Evolutionary conservation across 305 asterid genomes (phyloP).

Genomic region (Solanum hybrid): DNA sequence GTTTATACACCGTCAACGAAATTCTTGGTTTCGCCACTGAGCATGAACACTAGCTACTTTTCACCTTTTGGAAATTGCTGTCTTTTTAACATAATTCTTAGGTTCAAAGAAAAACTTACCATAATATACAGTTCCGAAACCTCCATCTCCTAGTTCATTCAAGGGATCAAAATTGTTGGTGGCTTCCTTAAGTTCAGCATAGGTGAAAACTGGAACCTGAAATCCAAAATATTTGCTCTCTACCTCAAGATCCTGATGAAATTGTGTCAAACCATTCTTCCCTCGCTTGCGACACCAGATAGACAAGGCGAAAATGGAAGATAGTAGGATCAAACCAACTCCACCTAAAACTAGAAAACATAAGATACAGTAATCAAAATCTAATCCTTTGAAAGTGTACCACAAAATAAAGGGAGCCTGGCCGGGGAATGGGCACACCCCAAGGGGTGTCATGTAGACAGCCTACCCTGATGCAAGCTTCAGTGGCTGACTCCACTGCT

Average conservation of each 20-base stretch:
- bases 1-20: not conserved
- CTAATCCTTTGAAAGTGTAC: not conserved
- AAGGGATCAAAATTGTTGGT: conserved; percentile 37
- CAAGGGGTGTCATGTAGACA: not conserved
- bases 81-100: not conserved
- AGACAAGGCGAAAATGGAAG: not conserved
- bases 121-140: conserved; percentile 49
- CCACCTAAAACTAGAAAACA: not conserved
- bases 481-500: not conserved
- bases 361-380: not conserved
- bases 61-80: not conserved
- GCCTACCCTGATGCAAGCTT: not conserved
- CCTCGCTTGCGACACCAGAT: conserved; percentile 23
- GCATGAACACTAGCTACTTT: not conserved
- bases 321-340: not conserved
- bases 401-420: not conserved
- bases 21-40: not conserved
- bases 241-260: conserved; percentile 10
- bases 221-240: conserved; percentile 27
- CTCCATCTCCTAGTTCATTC: conserved; percentile 58
- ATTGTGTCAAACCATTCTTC: not conserved
- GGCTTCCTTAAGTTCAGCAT: conserved; percentile 38
- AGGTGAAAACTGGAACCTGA: conserved; percentile 35
- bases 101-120: conserved; percentile 24
- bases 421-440: not conserved